These are phyloP conservation scores for Phylloporus rhodoxanthus DNA, from an alignment of 768 basidiomycete genomes.

Conservation along the genomic window DNA sequence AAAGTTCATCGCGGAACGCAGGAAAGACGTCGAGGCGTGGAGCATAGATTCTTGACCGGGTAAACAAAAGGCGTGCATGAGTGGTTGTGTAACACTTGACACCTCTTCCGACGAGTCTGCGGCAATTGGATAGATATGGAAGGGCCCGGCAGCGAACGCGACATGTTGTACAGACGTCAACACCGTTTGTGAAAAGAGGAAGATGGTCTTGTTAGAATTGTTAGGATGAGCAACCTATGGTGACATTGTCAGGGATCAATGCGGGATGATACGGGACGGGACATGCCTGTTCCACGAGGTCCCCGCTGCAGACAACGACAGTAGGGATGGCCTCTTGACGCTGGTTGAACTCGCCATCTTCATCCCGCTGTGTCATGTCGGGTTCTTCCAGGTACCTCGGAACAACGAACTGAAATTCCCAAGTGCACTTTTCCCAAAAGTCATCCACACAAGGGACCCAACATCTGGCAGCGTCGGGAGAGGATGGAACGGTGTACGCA, in stretches of 20 bases:
- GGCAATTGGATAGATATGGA: conserved; percentile 69
- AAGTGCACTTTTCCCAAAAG: conserved; percentile 93
- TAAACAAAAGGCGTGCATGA: conserved; percentile 88
- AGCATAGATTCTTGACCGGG: conserved; percentile 80
- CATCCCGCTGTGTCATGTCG: conserved; percentile 32
- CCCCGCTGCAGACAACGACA: conserved; percentile 89
- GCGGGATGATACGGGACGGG: conserved; percentile 3
- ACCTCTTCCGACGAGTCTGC: conserved; percentile 61
- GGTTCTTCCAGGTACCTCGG: conserved; percentile 72
- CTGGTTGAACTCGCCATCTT: conserved; percentile 41
- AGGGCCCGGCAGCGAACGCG: conserved; percentile 93
- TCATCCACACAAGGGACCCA: conserved; percentile 99
- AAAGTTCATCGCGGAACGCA: conserved; percentile 89
- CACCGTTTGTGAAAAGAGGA: conserved; percentile 80
- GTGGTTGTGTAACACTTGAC: conserved; percentile 55
- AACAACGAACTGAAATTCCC: conserved; percentile 97
- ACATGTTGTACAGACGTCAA: conserved; percentile 95
- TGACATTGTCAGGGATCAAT: conserved; percentile 8
- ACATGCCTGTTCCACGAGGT: conserved; percentile 86
- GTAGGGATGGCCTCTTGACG: conserved; percentile 63
- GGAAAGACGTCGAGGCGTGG: conserved; percentile 60
- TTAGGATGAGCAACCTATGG: conserved; percentile 84
- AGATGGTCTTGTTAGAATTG: conserved; percentile 91
- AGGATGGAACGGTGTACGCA: conserved; percentile 82
- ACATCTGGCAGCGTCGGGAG: conserved; percentile 87